These are phyloP conservation scores for Aspergillus pseudonomiae DNA, from an alignment of 2,329 filamentous ascomycete species.

Conservation along the genomic window DNA sequence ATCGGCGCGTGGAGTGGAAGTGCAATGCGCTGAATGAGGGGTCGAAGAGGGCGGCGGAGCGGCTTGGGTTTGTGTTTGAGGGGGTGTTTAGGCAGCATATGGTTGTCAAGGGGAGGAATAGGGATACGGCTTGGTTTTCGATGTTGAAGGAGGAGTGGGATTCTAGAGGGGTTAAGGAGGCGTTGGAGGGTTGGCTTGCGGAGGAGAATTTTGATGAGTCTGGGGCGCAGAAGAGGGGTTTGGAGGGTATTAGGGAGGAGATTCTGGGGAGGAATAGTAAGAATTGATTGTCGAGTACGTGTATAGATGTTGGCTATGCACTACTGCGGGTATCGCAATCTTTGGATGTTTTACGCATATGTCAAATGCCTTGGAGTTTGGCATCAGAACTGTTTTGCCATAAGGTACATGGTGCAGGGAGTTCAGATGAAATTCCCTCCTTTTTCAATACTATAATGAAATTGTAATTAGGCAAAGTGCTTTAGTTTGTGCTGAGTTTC, in stretches of 20 bases:
- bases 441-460: too few species aligned
- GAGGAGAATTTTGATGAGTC: not conserved
- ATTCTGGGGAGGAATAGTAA: not conserved
- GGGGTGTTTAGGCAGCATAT: slow-evolving; percentile 65
- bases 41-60: slow-evolving; percentile 57
- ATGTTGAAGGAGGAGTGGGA: slow-evolving; percentile 64
- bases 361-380: too few species aligned
- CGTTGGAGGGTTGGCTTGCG: not conserved
- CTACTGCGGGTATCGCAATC: too few species aligned
- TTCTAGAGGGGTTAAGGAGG: slow-evolving; percentile 13
- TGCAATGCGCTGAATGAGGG: slow-evolving; percentile 60
- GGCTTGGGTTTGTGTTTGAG: slow-evolving; percentile 63
- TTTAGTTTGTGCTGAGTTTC: too few species aligned
- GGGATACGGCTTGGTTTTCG: slow-evolving; percentile 65
- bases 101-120: slow-evolving; percentile 55
- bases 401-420: too few species aligned
- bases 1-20: slow-evolving; percentile 66
- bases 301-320: too few species aligned
- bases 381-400: too few species aligned
- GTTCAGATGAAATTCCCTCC: too few species aligned
- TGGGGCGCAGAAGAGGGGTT: not conserved
- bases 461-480: too few species aligned
- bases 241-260: not conserved
- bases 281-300: too few species aligned
- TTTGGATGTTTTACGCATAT: too few species aligned